Evolutionary conservation across 2,329 filamentous ascomycete genomes (phyloP), one percentile per base, ranked within the genome.

Genomic region (Aspergillus sp.): DNA sequence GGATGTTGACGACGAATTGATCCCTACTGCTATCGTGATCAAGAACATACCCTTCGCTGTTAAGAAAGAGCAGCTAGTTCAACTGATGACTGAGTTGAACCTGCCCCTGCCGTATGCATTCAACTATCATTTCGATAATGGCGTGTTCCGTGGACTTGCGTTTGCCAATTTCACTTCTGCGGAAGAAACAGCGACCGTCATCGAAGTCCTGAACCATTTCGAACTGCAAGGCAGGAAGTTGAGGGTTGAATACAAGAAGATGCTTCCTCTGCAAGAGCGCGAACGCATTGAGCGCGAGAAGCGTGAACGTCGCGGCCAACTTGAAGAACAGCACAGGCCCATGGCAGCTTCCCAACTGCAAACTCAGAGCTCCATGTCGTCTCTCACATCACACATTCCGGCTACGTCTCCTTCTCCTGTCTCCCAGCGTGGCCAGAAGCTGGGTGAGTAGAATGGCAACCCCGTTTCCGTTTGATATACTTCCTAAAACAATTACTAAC

Each of bases 31-130:
- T 54, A 98, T 99, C 67, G 95, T 99, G 58, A 98, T 99, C 78
- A 99, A 99, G 80, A 99, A 99, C 73, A 99, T 99, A 38, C 95
- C 96, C 0, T 99, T 99, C 74, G 95, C 96, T 26, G 92, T 98
- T 56, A 93, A 96, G 75, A 98, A 98, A 78, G 95, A 99, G 76
- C 91, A 93, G 68, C 83, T 99, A 39, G 91, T 96, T 34, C 86
- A 88, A 61, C 83, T 97, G 65, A 99, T 99, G 95, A 90, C 93
- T 8, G 91, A 96, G 18, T 85, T 98, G 83, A 89, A 91, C 64
- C 84, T 99, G 39, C 95, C 95, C 1, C 85, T 98, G 65, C 95
- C 95, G 0, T 99, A 99, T 71, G 95, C 95, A 12, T 99, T 99
- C 82, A 99, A 99, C 81, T 98, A 99, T 71, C 95, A 99, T 76